A percentile compares a stretch with the other conserved stretches of the same genome.
Evolutionary conservation across 228 moss, liverwort and hornwort species (phyloP).

Genomic region (Sphagnum magellanicum): DNA sequence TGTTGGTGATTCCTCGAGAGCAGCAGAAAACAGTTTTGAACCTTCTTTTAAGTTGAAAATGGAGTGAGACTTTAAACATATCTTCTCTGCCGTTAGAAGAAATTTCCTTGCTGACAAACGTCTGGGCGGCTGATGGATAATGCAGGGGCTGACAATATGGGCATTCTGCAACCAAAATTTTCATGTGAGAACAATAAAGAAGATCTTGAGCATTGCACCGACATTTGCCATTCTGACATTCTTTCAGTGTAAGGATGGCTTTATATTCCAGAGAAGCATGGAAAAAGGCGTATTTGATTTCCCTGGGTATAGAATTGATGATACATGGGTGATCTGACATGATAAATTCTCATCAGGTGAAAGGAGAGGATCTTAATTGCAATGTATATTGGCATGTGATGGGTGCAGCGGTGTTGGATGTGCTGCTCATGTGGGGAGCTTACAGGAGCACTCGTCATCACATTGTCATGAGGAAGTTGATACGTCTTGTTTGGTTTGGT

Average conservation of each 20-base stretch:
- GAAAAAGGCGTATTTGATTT: too few species aligned
- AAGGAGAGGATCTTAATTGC: background rate
- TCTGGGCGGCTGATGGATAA: conserved; percentile 4
- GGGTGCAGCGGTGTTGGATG: conserved; percentile 78
- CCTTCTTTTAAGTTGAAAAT: too few species aligned
- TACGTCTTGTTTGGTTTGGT: conserved; percentile 76
- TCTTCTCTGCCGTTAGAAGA: too few species aligned
- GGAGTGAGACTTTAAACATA: too few species aligned
- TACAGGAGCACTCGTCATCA: conserved; percentile 75
- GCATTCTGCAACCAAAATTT: conserved; percentile 63
- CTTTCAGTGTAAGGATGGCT: conserved; percentile 48
- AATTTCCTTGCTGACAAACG: too few species aligned
- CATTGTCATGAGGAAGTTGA: conserved; percentile 72
- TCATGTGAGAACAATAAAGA: conserved; percentile 47
- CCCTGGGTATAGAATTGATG: too few species aligned
- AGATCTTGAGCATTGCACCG: conserved; percentile 76
- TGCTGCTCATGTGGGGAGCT: conserved; percentile 84
- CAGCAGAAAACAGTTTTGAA: too few species aligned
- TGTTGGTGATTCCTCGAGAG: too few species aligned
- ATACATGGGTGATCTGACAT: too few species aligned
- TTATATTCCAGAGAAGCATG: background rate
- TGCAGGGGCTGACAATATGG: conserved; percentile 72
- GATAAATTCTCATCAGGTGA: too few species aligned
- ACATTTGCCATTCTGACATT: conserved; percentile 83
- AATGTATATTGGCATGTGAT: background rate